phyloP scores from a whole-genome alignment of 169 alveolate species.

The Plasmodium vinckei region DNA sequence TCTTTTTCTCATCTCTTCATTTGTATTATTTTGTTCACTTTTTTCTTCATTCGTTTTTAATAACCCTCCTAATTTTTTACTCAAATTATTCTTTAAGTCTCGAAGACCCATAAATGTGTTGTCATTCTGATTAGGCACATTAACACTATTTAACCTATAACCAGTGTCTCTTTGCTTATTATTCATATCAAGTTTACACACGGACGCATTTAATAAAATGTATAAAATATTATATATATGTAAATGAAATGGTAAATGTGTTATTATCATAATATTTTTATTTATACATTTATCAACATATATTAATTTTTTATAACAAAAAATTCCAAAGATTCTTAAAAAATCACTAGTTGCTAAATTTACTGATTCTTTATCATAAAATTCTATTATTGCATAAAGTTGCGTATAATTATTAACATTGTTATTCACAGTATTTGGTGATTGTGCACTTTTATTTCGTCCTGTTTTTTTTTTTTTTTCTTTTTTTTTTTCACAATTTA shows the following conservation, averaged over 20 bases:
- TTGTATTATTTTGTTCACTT: not conserved
- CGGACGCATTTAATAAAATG: conserved; percentile 40
- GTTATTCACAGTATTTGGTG: not conserved
- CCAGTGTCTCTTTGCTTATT: not conserved
- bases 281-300: conserved; percentile 72
- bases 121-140: not conserved
- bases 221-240: conserved; percentile 55
- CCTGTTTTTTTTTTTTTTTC: not conserved
- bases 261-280: conserved; percentile 61
- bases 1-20: not conserved
- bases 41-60: not conserved
- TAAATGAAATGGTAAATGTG: conserved; percentile 69
- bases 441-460: not conserved
- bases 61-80: not conserved
- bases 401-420: conserved; percentile 41
- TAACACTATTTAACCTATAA: not conserved
- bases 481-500: not conserved
- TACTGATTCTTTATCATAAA: conserved; percentile 53
- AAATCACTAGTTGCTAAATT: conserved; percentile 58
- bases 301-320: conserved; percentile 67
- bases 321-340: conserved; percentile 65
- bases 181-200: conserved; percentile 12
- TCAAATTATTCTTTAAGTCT: not conserved
- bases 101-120: too few relatives aligned
- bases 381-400: conserved; percentile 54